phyloP scores from a whole-genome alignment of 129 eudicot species.

The Ambrosia trifida region DNA sequence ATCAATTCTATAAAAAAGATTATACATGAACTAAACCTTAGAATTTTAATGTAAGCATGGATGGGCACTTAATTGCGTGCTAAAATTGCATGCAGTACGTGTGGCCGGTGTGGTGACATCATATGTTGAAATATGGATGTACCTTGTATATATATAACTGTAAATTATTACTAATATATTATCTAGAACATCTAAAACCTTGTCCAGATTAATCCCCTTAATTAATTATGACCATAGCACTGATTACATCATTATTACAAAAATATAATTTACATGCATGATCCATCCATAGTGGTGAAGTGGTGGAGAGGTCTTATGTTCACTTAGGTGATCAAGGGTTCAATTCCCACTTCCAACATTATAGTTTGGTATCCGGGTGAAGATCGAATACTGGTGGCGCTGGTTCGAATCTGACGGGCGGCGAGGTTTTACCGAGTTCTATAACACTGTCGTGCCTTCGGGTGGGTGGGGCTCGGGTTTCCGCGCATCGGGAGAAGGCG shows the following conservation, averaged over 20 bases:
- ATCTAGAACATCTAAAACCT: slow-evolving; percentile 5
- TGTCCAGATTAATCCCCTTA: slow-evolving; percentile 13
- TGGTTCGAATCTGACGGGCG: too few species aligned
- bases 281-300: too few species aligned
- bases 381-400: too few species aligned
- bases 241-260: slow-evolving; percentile 2
- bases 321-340: too few species aligned
- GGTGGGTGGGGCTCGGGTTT: too few species aligned
- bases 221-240: not conserved
- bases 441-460: too few species aligned
- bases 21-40: not conserved
- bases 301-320: too few species aligned
- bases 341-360: too few species aligned
- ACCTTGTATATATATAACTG: not conserved
- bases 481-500: too few species aligned
- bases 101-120: slow-evolving; percentile 10
- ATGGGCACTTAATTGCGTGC: slow-evolving; percentile 17
- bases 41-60: not conserved
- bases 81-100: slow-evolving; percentile 21
- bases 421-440: too few species aligned
- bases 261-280: not conserved
- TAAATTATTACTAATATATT: not conserved
- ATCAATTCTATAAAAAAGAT: not conserved
- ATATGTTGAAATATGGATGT: slow-evolving; percentile 23
- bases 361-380: too few species aligned